phyloP scores from a whole-genome alignment of 345 rosid species.

The Carallia pectinifolia region DNA sequence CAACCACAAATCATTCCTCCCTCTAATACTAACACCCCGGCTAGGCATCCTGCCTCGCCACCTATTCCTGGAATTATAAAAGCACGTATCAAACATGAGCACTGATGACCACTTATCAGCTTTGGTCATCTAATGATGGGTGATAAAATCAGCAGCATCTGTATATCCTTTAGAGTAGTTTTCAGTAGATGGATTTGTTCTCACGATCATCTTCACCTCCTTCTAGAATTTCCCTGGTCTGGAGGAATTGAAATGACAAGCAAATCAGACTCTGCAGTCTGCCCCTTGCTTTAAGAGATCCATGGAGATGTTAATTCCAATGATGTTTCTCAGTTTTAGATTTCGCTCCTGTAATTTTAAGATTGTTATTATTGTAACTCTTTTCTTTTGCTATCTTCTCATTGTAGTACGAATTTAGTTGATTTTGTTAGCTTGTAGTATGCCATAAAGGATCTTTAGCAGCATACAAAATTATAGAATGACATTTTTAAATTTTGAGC shows the following conservation, averaged over 20 bases:
- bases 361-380: conserved; percentile 7
- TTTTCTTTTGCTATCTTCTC: background rate
- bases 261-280: conserved; percentile 6
- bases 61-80: conserved; percentile 64
- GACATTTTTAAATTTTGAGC: conserved; percentile 12
- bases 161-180: conserved; percentile 71
- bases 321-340: conserved; percentile 20
- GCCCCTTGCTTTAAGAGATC: conserved; percentile 21
- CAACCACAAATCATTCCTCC: conserved; percentile 47
- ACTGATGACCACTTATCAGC: conserved; percentile 28
- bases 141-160: conserved; percentile 34
- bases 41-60: conserved; percentile 57
- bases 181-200: conserved; percentile 24
- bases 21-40: conserved; percentile 32
- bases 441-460: conserved; percentile 20
- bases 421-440: conserved; percentile 15
- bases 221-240: conserved; percentile 5
- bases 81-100: conserved; percentile 75
- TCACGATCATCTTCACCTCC: conserved; percentile 13
- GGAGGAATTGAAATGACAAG: conserved; percentile 19
- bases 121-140: conserved; percentile 17
- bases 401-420: conserved; percentile 25
- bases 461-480: conserved; percentile 34
- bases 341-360: conserved; percentile 32
- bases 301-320: conserved; percentile 17